Base-by-base conservation (phyloP, 2,329 filamentous ascomycete species). In the Teratosphaeria nubilosa region DNA sequence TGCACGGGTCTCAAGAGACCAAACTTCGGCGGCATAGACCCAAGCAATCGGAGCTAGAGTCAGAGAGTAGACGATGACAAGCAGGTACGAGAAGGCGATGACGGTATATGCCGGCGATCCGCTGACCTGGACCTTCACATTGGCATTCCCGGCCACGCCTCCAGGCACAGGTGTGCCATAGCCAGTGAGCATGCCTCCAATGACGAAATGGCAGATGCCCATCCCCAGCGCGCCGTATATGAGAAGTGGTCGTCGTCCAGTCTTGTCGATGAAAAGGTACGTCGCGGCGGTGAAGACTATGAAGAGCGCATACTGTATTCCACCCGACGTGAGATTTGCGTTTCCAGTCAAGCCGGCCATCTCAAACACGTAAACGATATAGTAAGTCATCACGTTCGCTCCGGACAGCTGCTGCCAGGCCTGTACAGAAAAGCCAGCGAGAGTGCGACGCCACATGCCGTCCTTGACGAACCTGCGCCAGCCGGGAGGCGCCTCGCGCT, bases 1-100 rank as follows among this genome's bases (percentile, higher is more conserved):
- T 1, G 82, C 82, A 37, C 83, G 78, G 0, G 81, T 84, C 62
- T 82, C 80, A 1, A 85, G 74, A 0, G 80, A 82, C 80, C 81
- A 85, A 2, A 84, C 80, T 70, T 87, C 85, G 16, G 82, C 81
- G 0, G 82, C 82, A 63, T 87, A 86, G 51, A 86, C 79, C 84
- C 84, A 86, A 56, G 79, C 82, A 2, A 85, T 80, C 0, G 83
- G 83, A 0, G 82, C 84, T 20, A 84, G 77, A 0, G 83, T 86
- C n/a, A 85, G 74, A 1, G 82, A 80, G 67, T 86, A 86, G 62
- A 84, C 75, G 63, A 85, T 77, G 65, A 86, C 82, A 59, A 86
- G 77, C 16, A 86, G 76, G 68, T 86, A 86, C 54, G 79, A 83
- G 65, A 86, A 86, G 22, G 82, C 81, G 62, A 87, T 87, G 57